Evolutionary conservation across 345 rosid species (phyloP).

Genomic region (Hibiscus syriacus): DNA sequence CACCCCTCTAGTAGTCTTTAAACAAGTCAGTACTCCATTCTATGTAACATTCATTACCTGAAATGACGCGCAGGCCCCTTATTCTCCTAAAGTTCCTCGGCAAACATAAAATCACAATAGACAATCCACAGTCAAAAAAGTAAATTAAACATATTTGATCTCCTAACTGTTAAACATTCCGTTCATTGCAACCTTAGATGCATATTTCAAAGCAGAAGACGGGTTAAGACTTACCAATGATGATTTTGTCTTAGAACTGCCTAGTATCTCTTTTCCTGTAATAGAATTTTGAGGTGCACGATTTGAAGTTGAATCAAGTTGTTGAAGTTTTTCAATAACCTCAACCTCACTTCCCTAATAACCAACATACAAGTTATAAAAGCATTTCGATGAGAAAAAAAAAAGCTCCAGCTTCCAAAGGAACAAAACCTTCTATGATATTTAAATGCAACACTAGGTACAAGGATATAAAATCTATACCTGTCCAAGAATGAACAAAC

Average conservation of each 20-base stretch:
- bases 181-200: background rate
- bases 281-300: constrained; percentile 40
- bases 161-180: background rate
- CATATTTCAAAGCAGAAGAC: background rate
- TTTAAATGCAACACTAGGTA: constrained; percentile 3
- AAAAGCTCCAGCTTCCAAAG: background rate
- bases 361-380: constrained; percentile 16
- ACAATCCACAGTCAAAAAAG: background rate
- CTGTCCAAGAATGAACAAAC: constrained; percentile 84
- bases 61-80: background rate
- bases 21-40: background rate
- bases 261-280: constrained; percentile 42
- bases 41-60: background rate
- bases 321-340: constrained; percentile 62
- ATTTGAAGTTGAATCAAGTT: constrained; percentile 56
- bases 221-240: constrained; percentile 47
- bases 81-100: background rate
- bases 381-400: background rate
- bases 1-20: background rate
- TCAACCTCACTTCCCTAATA: constrained; percentile 68
- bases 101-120: background rate
- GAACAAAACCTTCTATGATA: constrained; percentile 1
- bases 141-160: background rate
- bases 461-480: constrained; percentile 26
- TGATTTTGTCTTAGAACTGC: constrained; percentile 31